phyloP scores from a whole-genome alignment of 2,329 filamentous ascomycete species.

The Apiospora marii region DNA sequence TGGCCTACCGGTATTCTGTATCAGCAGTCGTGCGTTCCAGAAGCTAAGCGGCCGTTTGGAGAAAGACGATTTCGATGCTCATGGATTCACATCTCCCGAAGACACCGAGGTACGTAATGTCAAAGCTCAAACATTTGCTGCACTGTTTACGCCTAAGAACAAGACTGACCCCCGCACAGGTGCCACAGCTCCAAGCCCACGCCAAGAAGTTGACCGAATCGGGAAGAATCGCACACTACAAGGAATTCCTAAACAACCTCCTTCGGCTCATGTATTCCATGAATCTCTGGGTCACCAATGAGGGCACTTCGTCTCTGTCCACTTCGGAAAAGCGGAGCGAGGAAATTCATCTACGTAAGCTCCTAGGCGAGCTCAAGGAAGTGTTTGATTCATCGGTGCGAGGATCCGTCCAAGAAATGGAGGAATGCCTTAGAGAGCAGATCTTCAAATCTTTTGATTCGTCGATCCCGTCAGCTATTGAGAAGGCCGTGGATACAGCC shows the following conservation, averaged over 20 bases:
- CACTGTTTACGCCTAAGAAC: not conserved
- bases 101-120: constrained; percentile 57
- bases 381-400: constrained; percentile 49
- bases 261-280: constrained; percentile 53
- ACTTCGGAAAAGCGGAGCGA: constrained; percentile 8
- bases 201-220: constrained; percentile 63
- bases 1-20: constrained; percentile 69
- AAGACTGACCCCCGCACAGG: not conserved
- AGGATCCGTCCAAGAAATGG: constrained; percentile 48
- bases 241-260: constrained; percentile 59
- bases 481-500: constrained; percentile 45
- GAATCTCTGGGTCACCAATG: constrained; percentile 32
- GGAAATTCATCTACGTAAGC: constrained; percentile 26
- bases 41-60: constrained; percentile 63
- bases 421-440: constrained; percentile 49
- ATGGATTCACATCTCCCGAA: constrained; percentile 58
- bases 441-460: constrained; percentile 54
- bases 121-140: not conserved
- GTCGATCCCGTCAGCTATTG: constrained; percentile 48
- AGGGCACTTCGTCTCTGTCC: constrained; percentile 12
- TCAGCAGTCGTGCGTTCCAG: constrained; percentile 69
- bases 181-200: constrained; percentile 65
- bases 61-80: constrained; percentile 52
- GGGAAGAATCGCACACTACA: constrained; percentile 47
- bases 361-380: constrained; percentile 29